A percentile compares a stretch with the other conserved stretches of the same genome.
phyloP scores from a whole-genome alignment of 306 rosid species.

The Lithocarpus polystachyus region DNA sequence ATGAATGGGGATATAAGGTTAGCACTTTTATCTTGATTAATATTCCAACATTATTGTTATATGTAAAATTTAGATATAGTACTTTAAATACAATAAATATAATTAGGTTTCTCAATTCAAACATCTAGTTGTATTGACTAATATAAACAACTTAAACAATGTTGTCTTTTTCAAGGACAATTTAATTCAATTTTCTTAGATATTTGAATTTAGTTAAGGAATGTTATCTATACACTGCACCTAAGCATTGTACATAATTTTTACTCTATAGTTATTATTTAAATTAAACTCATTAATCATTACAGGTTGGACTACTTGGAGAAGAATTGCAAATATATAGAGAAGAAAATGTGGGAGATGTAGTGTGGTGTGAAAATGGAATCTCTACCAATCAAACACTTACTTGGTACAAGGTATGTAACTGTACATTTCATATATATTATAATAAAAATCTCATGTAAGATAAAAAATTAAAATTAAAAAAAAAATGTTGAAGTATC shows the following conservation, averaged over 20 bases:
- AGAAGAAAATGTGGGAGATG: conserved; percentile 28
- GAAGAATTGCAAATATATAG: conserved; percentile 44
- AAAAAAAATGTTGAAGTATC: no score
- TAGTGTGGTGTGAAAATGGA: conserved; percentile 41
- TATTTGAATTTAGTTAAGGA: no score
- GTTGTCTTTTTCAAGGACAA: no score
- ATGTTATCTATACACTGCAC: no score
- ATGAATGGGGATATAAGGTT: conserved; percentile 69
- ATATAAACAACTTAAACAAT: no score
- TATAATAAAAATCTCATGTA: no score
- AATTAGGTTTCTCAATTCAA: no score
- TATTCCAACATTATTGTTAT: not conserved
- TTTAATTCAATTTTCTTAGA: no score
- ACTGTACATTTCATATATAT: not conserved
- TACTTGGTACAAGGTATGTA: conserved; percentile 63
- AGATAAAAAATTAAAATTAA: no score
- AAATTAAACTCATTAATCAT: not conserved
- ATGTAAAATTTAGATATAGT: no score
- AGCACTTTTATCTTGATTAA: not conserved
- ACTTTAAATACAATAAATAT: no score
- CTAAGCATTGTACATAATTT: not conserved
- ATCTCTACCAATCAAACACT: conserved; percentile 32
- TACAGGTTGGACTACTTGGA: conserved; percentile 59
- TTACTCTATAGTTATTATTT: not conserved
- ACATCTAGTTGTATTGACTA: no score